Percentiles rank a stretch among this genome's conserved stretches.
phyloP scores from a whole-genome alignment of 106 monocot species.

The Dactylorhiza incarnata region DNA sequence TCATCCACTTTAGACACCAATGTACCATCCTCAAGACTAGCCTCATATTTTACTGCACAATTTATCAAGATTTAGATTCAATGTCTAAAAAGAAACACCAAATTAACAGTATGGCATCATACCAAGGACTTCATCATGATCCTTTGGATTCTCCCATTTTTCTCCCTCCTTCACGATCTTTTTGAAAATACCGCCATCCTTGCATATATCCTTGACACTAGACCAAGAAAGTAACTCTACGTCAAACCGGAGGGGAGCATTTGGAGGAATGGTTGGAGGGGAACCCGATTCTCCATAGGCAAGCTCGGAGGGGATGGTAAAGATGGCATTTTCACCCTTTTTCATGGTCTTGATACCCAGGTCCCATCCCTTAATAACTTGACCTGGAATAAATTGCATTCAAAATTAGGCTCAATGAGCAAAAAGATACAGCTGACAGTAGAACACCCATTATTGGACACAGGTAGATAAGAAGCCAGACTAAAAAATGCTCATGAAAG shows the following conservation, averaged over 20 bases:
- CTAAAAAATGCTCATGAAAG: too few relatives aligned
- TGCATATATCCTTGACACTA: conserved; percentile 72
- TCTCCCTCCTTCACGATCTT: conserved; percentile 69
- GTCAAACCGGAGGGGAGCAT: conserved; percentile 71
- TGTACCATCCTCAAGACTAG: conserved; percentile 68
- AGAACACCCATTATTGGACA: too few relatives aligned
- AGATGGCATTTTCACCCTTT: conserved; percentile 63
- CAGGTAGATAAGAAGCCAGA: too few relatives aligned
- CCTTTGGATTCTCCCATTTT: conserved; percentile 88
- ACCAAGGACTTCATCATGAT: conserved; percentile 77
- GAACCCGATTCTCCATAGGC: conserved; percentile 63
- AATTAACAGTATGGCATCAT: background rate
- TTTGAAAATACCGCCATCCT: conserved; percentile 77
- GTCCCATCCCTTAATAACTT: conserved; percentile 79
- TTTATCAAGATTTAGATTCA: background rate
- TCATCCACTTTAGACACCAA: conserved; percentile 64
- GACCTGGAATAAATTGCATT: conserved; percentile 16
- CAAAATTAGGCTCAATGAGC: background rate
- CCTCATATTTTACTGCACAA: conserved; percentile 75
- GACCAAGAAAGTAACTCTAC: conserved; percentile 84
- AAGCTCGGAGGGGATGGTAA: conserved; percentile 58
- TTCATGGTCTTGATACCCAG: conserved; percentile 66
- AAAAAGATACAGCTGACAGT: background rate
- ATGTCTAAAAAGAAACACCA: background rate
- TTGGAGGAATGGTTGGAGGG: conserved; percentile 53